Evolutionary conservation across 2,329 filamentous ascomycete species (phyloP).

Genomic region (Alternaria infectoria): DNA sequence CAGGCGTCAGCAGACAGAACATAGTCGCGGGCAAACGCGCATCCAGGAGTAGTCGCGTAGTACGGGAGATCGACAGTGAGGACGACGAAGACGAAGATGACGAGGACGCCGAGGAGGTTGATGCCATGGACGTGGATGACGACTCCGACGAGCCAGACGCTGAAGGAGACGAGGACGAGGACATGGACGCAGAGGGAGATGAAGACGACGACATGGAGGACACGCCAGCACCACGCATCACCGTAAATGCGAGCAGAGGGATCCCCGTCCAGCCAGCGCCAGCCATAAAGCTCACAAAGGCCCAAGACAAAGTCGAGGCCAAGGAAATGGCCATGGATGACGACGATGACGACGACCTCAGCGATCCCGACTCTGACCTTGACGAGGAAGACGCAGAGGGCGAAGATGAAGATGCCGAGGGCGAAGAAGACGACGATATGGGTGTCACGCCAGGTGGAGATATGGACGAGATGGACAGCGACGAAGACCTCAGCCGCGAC

Average conservation of each 20-base stretch:
- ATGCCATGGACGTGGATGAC: slow-evolving; percentile 51
- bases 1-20: slow-evolving; percentile 43
- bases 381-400: slow-evolving; percentile 57
- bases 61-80: slow-evolving; percentile 50
- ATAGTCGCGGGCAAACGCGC: slow-evolving; percentile 48
- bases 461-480: slow-evolving; percentile 55
- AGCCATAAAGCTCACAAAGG: slow-evolving; percentile 39
- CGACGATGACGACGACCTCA: slow-evolving; percentile 54
- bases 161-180: slow-evolving; percentile 49
- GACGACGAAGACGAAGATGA: slow-evolving; percentile 50
- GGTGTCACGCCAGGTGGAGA: slow-evolving; percentile 46
- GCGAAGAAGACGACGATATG: slow-evolving; percentile 49
- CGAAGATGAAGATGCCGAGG: slow-evolving; percentile 51
- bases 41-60: slow-evolving; percentile 47
- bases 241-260: slow-evolving; percentile 28
- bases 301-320: slow-evolving; percentile 54
- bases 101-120: slow-evolving; percentile 48
- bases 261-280: slow-evolving; percentile 46
- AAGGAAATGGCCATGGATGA: slow-evolving; percentile 59
- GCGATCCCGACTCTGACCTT: slow-evolving; percentile 48
- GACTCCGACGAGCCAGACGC: slow-evolving; percentile 46
- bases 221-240: slow-evolving; percentile 36
- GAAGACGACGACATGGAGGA: slow-evolving; percentile 48
- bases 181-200: slow-evolving; percentile 48
- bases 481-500: slow-evolving; percentile 61